Base-by-base conservation (phyloP, 352 stramenopile species). In the Globisporangium yorkense region DNA sequence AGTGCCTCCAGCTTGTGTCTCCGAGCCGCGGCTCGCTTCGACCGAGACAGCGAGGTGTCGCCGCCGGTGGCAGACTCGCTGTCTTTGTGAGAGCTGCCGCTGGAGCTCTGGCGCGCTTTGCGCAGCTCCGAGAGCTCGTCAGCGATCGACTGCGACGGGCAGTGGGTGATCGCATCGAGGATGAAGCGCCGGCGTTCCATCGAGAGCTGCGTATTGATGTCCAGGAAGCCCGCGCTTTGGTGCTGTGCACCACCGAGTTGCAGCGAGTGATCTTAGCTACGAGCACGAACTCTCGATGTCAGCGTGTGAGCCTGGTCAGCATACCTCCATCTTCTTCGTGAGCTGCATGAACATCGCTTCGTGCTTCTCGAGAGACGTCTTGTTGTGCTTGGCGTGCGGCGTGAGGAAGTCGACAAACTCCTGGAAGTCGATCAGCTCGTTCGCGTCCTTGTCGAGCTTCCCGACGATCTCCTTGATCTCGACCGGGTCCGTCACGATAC, bases 331-430 rank as follows among this genome's bases (percentile, higher is more conserved):
- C 55, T 88, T 89, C 59, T 87, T 74, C 5, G 80, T 92, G 10
- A 92, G 71, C 51, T 85, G 75, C 45, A 78, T 71, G 45, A 92
- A 92, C 74, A 87, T 88, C 35, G 71, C 56, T 48, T 87, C 77
- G 43, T 87, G 74, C 40, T 87, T 88, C 48, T 79, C 70, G 13
- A 77, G 56, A 18, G 62, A 75, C 13, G 61, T 67, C 37, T 75
- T 77, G 57, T 74, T 74, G 37, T 65, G 58, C 13, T 70, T 74
- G 7, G 67, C 31, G 39, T 87, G 75, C 16, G 82, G 82, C 31
- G 79, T 92, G 24, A 92, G 66, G 44, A 89, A 87, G 12, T 80
- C 74, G 2, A 92, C 77, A 51, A 92, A 92, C 66, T 92, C 82
- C 13, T 84, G 64, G 56, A 92, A 92, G 58, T 92, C 82, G 54